Evolutionary conservation across 768 basidiomycete genomes (phyloP), one percentile per base, ranked within the genome.

Genomic region (Termitomyces bulborhizus): DNA sequence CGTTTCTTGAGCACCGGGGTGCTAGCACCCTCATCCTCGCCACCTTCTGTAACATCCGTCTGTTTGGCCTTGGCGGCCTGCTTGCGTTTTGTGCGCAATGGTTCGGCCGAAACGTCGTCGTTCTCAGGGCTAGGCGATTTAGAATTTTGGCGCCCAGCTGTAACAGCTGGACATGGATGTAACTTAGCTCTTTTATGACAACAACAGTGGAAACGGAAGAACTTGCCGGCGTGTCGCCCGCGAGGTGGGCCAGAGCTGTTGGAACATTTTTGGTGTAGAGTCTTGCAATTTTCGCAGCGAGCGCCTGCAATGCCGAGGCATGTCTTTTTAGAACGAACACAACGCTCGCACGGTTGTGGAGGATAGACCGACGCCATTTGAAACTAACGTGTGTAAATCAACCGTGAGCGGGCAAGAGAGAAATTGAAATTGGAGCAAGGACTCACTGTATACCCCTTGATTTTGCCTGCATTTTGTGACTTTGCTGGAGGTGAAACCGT

Each of bases 261-360:
- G 24, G 75, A 74, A 61, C 76, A 77, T 63, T 74, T 75, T 62
- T 76, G 75, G 61, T 76, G 75, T 52, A 76, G 67, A 56, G 67
- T 65, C 62, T 76, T 77, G 66, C 76, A 77, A 59, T 76, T 68
- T 55, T 76, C 75, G 60, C 76, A 77, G 48, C 76, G 74, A 61
- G 71, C 68, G 45, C 74, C 73, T 31, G 72, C 68, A 24, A 74
- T 64, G 18, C 76, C 76, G 58, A 68, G 73, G 61, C 76, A 77
- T 5, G 68, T 69, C 62, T 71, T 73, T 45, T 69, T 71, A 18
- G 73, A 71, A 57, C 75, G 73, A 59, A 72, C 65, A 56, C 76
- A 77, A 47, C 76, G 73, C 53, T 77, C 76, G 58, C 76, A 77
- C 15, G 75, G 73, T 47, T 68, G 69, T 27, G 74, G 72, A 32